Percentiles rank a stretch among this genome's conserved stretches.
phyloP scores from a whole-genome alignment of 1,284 basidiomycete species.

The Hypsizygus ulmarius region DNA sequence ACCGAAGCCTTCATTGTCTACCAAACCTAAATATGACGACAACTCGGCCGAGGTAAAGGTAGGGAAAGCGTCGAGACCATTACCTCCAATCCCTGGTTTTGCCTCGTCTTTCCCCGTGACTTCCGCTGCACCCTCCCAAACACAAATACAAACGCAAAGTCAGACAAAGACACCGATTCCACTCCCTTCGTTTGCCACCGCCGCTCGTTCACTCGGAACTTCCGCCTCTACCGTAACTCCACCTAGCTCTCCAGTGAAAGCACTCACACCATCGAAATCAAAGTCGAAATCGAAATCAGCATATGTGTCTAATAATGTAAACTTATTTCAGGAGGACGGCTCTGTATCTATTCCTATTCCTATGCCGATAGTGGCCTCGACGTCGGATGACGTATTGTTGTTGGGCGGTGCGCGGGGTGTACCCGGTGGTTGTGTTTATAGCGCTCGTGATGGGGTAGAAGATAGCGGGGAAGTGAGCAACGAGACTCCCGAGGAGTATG shows the following conservation, averaged over 20 bases:
- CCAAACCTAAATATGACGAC: too few species aligned
- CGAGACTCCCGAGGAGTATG: neutral
- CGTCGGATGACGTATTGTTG: conserved; percentile 13
- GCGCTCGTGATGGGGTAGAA: neutral
- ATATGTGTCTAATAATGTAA: neutral
- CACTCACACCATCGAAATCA: neutral
- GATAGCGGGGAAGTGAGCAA: neutral
- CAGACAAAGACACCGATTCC: conserved; percentile 17
- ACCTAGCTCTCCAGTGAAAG: too few species aligned
- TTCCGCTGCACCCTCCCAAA: neutral
- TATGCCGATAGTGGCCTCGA: neutral
- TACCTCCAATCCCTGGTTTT: conserved; percentile 1
- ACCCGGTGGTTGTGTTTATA: neutral
- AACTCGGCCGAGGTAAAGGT: neutral
- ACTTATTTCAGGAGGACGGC: neutral
- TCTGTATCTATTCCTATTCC: conserved; percentile 5
- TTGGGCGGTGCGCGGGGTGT: neutral
- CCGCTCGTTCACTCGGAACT: conserved; percentile 2
- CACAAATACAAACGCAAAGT: neutral
- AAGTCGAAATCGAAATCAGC: neutral
- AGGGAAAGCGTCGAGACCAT: neutral
- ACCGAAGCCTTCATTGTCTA: neutral
- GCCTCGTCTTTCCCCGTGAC: neutral
- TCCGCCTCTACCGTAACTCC: neutral
- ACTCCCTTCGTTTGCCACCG: conserved; percentile 22